Base-by-base conservation (phyloP, 1,284 basidiomycete genomes). In the Agroathelia rolfsii region DNA sequence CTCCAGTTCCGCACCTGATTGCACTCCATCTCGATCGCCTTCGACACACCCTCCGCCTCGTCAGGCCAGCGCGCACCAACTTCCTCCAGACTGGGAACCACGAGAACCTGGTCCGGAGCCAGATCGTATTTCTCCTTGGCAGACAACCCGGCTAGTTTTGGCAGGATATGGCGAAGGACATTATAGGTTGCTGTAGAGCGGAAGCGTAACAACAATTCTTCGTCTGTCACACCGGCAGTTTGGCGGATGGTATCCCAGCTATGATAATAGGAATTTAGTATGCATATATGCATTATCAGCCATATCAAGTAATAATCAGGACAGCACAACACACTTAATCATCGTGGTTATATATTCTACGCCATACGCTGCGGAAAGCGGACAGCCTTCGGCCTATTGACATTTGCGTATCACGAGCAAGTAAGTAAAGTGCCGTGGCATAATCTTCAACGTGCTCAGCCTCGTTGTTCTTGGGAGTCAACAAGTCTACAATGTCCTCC, bases 321-420 rank as follows among this genome's bases (percentile, higher is more conserved):
- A 6, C 30, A 24, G 43, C 49, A 16, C 23, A 28, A 21, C n/a
- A 18, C 6, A 61, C 77, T 46, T 51, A 93, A 87, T 95, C 77
- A 51, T 96, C 90, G 34, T 85, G 76, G 26, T 85, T 66, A 48
- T 87, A 93, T 28, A 93, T 72, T 18, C 93, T 66, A 23, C 90
- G 69, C 93, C 92, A 96, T 12, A 87, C 67, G 19, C 72, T 73
- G 25, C 75, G 63, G 47, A 88, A 69, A 2, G 83, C 78, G 18
- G 82, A 72, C 22, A 69, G 49, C 49, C 69, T 69, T 31, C 92
- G 65, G 14, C 69, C 70, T 17, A 20, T 19, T 3, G n/a, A 3
- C 18, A 48, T 61, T 47, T 43, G 81, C 80, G 42, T 67, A 10
- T 64, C 67, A 28, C 66, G 66, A 12, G 61, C 55, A 19, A 85